Percentiles rank a stretch among this genome's conserved stretches.
These are phyloP conservation scores for Sphagnum tenellum DNA, from an alignment of 225 moss, liverwort and hornwort species.

Conservation along the genomic window DNA sequence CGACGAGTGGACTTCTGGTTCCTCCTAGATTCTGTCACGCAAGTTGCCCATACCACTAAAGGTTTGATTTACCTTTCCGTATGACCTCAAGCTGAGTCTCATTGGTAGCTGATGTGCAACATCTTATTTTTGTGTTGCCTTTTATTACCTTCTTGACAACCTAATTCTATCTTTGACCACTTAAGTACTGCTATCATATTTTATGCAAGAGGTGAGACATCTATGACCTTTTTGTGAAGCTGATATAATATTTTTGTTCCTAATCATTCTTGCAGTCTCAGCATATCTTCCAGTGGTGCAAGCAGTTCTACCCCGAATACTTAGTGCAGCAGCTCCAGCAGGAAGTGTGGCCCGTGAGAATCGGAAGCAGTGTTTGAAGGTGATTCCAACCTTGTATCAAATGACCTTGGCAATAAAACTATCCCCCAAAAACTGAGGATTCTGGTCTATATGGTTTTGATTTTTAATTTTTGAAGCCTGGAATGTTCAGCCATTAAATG, in stretches of 20 bases:
- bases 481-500: no score
- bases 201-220: no score
- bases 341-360: conserved; percentile 92
- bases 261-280: conserved; percentile 24
- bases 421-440: no score
- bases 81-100: background rate
- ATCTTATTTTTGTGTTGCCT: no score
- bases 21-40: conserved; percentile 93
- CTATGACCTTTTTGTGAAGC: background rate
- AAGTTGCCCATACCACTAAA: conserved; percentile 68
- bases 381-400: conserved; percentile 11
- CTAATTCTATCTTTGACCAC: no score
- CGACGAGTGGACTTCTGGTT: conserved; percentile 95
- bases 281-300: conserved; percentile 86
- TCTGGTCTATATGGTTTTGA: no score
- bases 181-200: no score
- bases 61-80: conserved; percentile 27
- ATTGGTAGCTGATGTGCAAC: no score
- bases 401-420: no score
- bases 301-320: conserved; percentile 72
- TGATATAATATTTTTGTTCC: background rate
- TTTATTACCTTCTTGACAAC: no score
- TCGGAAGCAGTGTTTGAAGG: conserved; percentile 93
- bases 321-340: conserved; percentile 95
- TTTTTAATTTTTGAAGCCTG: no score